Percentiles rank a stretch among this genome's conserved stretches.
Conservation (phyloP, 208 protist species). For the Strigomonas oncopelti region DNA sequence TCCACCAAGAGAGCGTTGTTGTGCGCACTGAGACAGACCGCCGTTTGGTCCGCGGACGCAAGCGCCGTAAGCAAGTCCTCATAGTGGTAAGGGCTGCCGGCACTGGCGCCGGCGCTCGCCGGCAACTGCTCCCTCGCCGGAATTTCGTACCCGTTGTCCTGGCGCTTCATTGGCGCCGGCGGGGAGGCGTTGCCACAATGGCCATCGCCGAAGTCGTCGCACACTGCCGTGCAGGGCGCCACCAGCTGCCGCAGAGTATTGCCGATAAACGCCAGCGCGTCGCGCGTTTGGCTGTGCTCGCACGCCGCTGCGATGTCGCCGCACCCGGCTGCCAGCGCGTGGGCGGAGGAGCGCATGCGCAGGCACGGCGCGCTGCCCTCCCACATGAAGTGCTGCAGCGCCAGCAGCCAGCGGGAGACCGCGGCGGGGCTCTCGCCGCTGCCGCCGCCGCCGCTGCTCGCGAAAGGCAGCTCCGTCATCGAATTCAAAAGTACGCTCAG, state of each 20-base stretch:
- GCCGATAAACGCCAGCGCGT: conserved; percentile 40
- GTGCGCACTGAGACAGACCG: conserved; percentile 67
- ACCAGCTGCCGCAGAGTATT: conserved; percentile 29
- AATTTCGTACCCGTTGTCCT: neutral
- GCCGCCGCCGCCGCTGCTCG: neutral
- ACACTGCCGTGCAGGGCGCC: conserved; percentile 13
- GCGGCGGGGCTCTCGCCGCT: neutral
- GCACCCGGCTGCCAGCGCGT: conserved; percentile 21
- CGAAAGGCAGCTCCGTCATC: neutral
- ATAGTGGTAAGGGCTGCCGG: conserved; percentile 13
- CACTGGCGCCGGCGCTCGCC: neutral
- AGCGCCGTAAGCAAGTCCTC: conserved; percentile 59
- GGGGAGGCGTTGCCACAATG: neutral
- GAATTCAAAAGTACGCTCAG: neutral
- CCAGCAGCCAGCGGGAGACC: conserved; percentile 28
- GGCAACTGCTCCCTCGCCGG: neutral
- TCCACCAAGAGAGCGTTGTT: conserved; percentile 56
- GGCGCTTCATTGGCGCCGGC: neutral
- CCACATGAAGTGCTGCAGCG: conserved; percentile 65
- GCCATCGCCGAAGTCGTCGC: neutral
- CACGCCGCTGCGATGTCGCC: conserved; percentile 31
- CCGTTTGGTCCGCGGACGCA: conserved; percentile 61
- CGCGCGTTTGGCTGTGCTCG: conserved; percentile 33
- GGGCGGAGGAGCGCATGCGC: conserved; percentile 19
- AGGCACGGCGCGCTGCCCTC: conserved; percentile 35